Percentiles rank a stretch among this genome's conserved stretches.
These are phyloP conservation scores for Saturnispora halmiae DNA, from an alignment of 805 yeast genomes.

Conservation along the genomic window DNA sequence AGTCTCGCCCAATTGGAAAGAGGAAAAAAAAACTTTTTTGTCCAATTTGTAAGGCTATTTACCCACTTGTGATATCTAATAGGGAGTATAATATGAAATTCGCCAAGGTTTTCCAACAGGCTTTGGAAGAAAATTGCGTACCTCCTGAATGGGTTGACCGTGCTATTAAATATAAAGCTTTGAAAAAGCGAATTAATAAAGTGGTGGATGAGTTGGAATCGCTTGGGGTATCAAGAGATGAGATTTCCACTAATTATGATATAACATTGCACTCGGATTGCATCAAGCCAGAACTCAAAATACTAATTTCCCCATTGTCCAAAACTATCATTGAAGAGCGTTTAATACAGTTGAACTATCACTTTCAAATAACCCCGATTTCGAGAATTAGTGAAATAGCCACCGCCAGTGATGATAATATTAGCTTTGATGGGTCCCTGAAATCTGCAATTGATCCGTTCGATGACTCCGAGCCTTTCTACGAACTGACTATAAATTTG, in stretches of 20 bases:
- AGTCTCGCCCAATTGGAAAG: too few relatives aligned
- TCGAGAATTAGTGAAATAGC: neutral
- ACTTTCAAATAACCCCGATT: constrained; percentile 14
- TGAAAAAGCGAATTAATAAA: constrained; percentile 56
- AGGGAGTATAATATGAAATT: constrained; percentile 73
- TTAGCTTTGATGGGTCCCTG: constrained; percentile 8
- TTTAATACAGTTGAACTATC: constrained; percentile 16
- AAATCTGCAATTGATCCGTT: constrained; percentile 20
- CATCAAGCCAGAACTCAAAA: constrained; percentile 19
- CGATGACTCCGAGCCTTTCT: constrained; percentile 18
- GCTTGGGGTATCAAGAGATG: constrained; percentile 48
- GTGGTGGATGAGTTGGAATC: constrained; percentile 55
- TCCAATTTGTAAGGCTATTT: neutral
- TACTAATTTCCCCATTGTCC: constrained; percentile 20
- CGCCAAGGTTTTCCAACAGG: constrained; percentile 61
- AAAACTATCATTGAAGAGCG: constrained; percentile 16
- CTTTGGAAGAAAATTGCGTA: constrained; percentile 47
- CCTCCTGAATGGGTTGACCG: constrained; percentile 61
- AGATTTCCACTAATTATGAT: constrained; percentile 19
- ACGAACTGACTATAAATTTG: constrained; percentile 30
- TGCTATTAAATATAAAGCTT: constrained; percentile 63
- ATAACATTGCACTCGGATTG: constrained; percentile 15
- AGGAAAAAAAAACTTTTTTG: too few relatives aligned
- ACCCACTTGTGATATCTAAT: neutral
- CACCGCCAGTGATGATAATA: neutral